Base-by-base conservation (phyloP, 2,329 filamentous ascomycete genomes). In the Fusarium globosum region DNA sequence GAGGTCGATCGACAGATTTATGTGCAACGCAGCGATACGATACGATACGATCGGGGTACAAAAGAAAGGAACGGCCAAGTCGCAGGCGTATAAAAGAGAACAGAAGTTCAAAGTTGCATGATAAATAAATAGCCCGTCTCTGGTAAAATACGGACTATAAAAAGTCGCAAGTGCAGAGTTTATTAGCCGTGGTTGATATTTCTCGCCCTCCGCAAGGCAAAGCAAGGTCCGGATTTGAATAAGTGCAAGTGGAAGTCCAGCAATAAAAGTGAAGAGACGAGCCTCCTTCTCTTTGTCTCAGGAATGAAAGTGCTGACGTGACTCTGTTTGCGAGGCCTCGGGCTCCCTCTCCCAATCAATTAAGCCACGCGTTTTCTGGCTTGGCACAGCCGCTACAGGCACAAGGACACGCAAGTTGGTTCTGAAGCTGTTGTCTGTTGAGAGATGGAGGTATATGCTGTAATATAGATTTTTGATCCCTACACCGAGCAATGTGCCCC, bases 231-330 rank as follows among this genome's bases (percentile, higher is more conserved):
- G 72, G 68, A 70, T 71, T 72, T 65, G 68, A 74, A 72, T 53
- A 60, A 72, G 72, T 59, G 41, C 23, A 74, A 28, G 56, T 51
- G 11, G 20, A 59, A 38, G 41, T 46, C 28, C 4, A 41, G 52
- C 26, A 26, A 26, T n/a, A 28, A 55, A 55, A 41, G 35, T 41
- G 26, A 55, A 55, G 28, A 41, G 51, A 41, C 26, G 51, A 55
- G 52, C 48, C 55, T 71, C 56, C 26, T 49, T 61, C 61, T 20
- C 65, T 69, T 69, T 75, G 69, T 77, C 75, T 75, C 52, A 66
- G 64, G 51, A 62, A 73, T 61, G 72, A 56, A 46, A 49, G 43
- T 68, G 75, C 75, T 77, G 75, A 77, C 75, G 69, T 77, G 73
- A 74, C 69, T 62, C 64, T 59, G 39, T 45, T 45, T 49, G 46